phyloP scores from a whole-genome alignment of 345 rosid species.

The Trapa incisa region DNA sequence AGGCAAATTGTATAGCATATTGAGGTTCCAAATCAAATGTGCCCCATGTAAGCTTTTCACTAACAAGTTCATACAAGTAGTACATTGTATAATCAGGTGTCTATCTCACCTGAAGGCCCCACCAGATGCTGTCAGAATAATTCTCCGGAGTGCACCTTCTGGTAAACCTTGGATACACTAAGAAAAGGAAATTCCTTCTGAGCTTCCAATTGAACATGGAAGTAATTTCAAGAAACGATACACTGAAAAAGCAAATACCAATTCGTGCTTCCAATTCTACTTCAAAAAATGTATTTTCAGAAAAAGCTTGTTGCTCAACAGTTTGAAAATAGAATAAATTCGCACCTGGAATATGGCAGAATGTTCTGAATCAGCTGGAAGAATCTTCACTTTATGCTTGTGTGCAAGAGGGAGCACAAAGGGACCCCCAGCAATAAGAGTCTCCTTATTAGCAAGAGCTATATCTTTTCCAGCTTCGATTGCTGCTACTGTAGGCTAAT shows the following conservation, averaged over 20 bases:
- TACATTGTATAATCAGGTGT: not conserved
- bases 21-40: not conserved
- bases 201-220: too few species aligned
- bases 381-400: constrained; percentile 79
- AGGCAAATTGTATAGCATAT: not conserved
- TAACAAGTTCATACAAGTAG: not conserved
- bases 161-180: constrained; percentile 97
- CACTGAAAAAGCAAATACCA: too few species aligned
- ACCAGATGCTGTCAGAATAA: constrained; percentile 94
- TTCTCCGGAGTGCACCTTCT: constrained; percentile 70
- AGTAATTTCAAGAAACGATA: too few species aligned
- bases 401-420: constrained; percentile 92
- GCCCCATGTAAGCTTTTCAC: not conserved
- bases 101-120: constrained; percentile 86
- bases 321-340: not conserved
- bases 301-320: not conserved
- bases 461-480: constrained; percentile 95
- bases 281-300: not conserved
- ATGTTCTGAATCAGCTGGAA: constrained; percentile 98
- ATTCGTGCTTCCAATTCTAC: constrained; percentile 1
- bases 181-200: constrained; percentile 13
- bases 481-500: constrained; percentile 91
- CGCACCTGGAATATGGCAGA: constrained; percentile 95
- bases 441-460: constrained; percentile 94
- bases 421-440: constrained; percentile 92